phyloP scores from a whole-genome alignment of 208 protist genomes.

The Naegleria fowleri region DNA sequence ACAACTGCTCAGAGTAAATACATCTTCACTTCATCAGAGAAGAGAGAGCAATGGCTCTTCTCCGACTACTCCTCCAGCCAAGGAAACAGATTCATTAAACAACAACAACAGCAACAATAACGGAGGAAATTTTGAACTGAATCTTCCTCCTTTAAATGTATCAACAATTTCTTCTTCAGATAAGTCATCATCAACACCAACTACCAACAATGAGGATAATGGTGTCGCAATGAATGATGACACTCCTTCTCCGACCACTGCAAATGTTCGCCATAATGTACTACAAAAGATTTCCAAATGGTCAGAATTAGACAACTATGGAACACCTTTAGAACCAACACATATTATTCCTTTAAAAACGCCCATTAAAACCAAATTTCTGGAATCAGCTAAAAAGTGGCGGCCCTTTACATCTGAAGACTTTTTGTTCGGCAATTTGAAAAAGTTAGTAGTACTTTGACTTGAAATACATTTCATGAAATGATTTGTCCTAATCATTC shows the following conservation, averaged over 20 bases:
- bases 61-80: neutral
- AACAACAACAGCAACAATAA: neutral
- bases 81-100: neutral
- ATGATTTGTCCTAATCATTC: neutral
- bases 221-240: neutral
- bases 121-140: neutral
- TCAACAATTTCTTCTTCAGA: neutral
- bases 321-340: neutral
- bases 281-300: conserved; percentile 7
- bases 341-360: conserved; percentile 15
- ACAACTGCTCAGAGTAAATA: too few species aligned
- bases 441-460: neutral
- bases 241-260: neutral
- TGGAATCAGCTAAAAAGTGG: neutral
- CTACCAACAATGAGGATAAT: neutral
- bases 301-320: neutral
- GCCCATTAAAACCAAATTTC: neutral
- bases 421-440: neutral
- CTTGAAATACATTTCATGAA: neutral
- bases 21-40: too few species aligned
- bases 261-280: neutral
- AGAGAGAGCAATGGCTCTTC: neutral
- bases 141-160: too few species aligned
- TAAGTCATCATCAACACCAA: neutral
- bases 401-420: neutral